Percentiles rank a stretch among this genome's conserved stretches.
Conservation (phyloP, 1,139 yeast genomes). For the Blastobotrys indianensis region DNA sequence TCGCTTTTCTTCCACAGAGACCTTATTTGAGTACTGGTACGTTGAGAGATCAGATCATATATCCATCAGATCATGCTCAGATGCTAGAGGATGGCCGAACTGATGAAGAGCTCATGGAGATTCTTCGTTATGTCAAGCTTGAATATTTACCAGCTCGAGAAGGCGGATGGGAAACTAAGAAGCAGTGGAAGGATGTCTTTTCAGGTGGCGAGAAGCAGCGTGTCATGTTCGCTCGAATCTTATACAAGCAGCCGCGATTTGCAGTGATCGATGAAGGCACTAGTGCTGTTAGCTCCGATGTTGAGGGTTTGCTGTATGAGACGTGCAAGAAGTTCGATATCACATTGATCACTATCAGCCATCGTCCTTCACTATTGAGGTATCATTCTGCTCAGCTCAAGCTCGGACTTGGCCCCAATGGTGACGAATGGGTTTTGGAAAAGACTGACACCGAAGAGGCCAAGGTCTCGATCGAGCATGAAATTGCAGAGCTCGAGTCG, state of each 20-base stretch:
- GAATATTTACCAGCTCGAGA: conserved; percentile 68
- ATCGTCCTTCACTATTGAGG: conserved; percentile 77
- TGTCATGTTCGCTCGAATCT: conserved; percentile 79
- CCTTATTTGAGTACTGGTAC: conserved; percentile 77
- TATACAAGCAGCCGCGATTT: conserved; percentile 75
- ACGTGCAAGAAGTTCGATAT: conserved; percentile 62
- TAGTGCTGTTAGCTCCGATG: conserved; percentile 86
- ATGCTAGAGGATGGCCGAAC: conserved; percentile 67
- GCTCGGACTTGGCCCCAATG: conserved; percentile 56
- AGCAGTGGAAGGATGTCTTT: conserved; percentile 86
- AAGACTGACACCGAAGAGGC: conserved; percentile 29
- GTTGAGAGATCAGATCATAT: conserved; percentile 79
- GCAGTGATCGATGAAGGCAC: conserved; percentile 91
- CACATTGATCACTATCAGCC: conserved; percentile 78
- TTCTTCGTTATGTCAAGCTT: conserved; percentile 68
- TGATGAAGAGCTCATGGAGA: conserved; percentile 63
- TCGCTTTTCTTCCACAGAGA: conserved; percentile 74
- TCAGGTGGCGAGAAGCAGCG: conserved; percentile 97
- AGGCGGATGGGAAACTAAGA: conserved; percentile 54
- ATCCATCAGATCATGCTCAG: conserved; percentile 73
- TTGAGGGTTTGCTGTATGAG: conserved; percentile 84
- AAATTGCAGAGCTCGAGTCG: conserved; percentile 29
- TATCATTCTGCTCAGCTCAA: conserved; percentile 67
- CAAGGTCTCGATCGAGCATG: conserved; percentile 32
- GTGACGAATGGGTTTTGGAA: conserved; percentile 43